A percentile compares a stretch with the other conserved stretches of the same genome.
These are phyloP conservation scores for Pythium aquatile DNA, from an alignment of 352 stramenopile genomes.

Conservation along the genomic window DNA sequence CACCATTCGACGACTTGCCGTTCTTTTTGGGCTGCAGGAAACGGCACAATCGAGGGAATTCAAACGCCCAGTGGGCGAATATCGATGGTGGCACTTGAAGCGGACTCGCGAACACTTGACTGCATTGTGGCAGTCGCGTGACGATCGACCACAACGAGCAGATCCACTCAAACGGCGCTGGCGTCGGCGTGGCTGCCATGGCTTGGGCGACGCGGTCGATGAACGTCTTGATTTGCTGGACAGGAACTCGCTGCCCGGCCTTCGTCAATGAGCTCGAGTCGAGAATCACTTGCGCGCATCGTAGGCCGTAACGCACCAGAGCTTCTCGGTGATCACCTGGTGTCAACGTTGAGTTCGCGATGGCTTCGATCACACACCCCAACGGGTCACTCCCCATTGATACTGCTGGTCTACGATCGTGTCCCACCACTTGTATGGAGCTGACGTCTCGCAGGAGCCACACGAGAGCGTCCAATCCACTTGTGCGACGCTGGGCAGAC, in stretches of 20 bases:
- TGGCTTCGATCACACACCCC: constrained; percentile 4
- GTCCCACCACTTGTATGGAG: background rate
- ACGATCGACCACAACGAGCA: constrained; percentile 16
- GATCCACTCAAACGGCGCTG: constrained; percentile 11
- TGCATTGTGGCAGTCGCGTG: background rate
- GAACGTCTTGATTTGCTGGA: background rate
- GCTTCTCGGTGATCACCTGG: background rate
- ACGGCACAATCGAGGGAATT: constrained; percentile 13
- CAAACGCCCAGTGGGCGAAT: constrained; percentile 19
- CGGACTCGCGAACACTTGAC: background rate
- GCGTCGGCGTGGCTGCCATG: background rate
- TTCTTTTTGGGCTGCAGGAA: constrained; percentile 10
- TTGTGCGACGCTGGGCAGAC: background rate
- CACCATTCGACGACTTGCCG: constrained; percentile 4
- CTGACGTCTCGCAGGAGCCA: constrained; percentile 9
- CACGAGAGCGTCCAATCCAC: constrained; percentile 9
- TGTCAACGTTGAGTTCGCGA: background rate
- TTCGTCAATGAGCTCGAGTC: background rate
- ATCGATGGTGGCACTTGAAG: background rate
- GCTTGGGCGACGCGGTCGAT: background rate
- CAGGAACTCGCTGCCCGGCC: background rate
- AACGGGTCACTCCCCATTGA: background rate
- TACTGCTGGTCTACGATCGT: background rate
- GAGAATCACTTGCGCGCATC: constrained; percentile 2
- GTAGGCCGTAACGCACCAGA: constrained; percentile 6